phyloP scores from a whole-genome alignment of 2,329 filamentous ascomycete genomes.

The Biscogniauxia sp. region DNA sequence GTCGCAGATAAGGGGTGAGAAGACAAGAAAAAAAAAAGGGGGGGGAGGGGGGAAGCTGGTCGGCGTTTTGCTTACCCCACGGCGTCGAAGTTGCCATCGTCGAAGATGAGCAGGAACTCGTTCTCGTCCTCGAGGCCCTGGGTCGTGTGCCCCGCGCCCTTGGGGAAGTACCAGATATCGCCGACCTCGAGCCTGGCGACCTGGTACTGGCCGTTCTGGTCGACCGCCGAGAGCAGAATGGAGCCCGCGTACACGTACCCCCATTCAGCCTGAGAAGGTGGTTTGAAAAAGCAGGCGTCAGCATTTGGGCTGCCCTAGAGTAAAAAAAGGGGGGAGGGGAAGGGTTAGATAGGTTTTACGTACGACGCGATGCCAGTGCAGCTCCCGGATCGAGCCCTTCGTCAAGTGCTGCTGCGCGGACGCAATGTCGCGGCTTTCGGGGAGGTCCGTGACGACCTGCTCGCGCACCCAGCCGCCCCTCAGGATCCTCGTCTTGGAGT shows the following conservation, averaged over 20 bases:
- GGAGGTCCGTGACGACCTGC: conserved; percentile 66
- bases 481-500: conserved; percentile 61
- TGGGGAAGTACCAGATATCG: conserved; percentile 69
- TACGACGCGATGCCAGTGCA: conserved; percentile 68
- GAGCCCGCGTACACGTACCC: conserved; percentile 57
- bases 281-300: neutral
- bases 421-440: conserved; percentile 63
- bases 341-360: conserved; percentile 23
- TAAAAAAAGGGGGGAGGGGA: too few species aligned
- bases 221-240: conserved; percentile 58
- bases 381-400: conserved; percentile 63
- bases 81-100: conserved; percentile 65
- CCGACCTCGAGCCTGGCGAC: conserved; percentile 56
- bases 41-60: too few species aligned
- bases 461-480: conserved; percentile 65
- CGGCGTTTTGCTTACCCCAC: conserved; percentile 41
- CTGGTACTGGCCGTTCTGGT: conserved; percentile 58
- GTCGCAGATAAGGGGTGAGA: too few species aligned
- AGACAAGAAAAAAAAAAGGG: too few species aligned
- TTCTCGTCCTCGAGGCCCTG: conserved; percentile 66
- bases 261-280: conserved; percentile 63
- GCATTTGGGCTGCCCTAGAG: neutral
- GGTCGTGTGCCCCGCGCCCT: conserved; percentile 61
- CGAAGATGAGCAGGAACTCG: conserved; percentile 65
- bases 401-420: conserved; percentile 67